Conservation (phyloP, 1,284 basidiomycete species). For the Ceratobasidium sp. region DNA sequence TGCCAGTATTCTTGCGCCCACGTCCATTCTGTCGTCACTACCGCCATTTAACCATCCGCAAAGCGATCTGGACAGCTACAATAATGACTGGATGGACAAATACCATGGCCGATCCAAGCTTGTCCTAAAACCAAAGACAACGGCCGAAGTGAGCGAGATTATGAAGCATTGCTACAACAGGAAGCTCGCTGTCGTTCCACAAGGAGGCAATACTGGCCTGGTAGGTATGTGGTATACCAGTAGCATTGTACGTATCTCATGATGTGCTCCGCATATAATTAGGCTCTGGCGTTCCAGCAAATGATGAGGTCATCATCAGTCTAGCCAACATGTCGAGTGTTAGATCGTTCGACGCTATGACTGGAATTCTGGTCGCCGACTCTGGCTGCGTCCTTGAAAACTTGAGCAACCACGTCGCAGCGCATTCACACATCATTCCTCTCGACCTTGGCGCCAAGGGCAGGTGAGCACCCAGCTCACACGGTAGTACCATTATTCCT, state of each 20-base stretch:
- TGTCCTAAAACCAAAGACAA: slow-evolving; percentile 88
- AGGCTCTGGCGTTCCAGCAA: slow-evolving; percentile 91
- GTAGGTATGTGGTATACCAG: slow-evolving; percentile 59
- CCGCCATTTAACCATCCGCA: slow-evolving; percentile 36
- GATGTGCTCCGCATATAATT: not conserved
- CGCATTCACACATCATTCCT: slow-evolving; percentile 95
- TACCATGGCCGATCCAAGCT: slow-evolving; percentile 85
- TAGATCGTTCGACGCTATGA: slow-evolving; percentile 88
- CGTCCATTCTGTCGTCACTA: slow-evolving; percentile 42
- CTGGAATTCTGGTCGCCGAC: slow-evolving; percentile 66
- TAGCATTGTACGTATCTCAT: not conserved
- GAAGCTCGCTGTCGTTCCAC: slow-evolving; percentile 88
- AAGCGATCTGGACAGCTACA: slow-evolving; percentile 75
- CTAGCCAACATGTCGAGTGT: slow-evolving; percentile 85
- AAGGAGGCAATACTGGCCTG: slow-evolving; percentile 98
- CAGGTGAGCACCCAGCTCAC: slow-evolving; percentile 60
- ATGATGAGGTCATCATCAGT: slow-evolving; percentile 89
- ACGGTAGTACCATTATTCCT: not conserved
- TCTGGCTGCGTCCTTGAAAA: slow-evolving; percentile 95
- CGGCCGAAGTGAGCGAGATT: slow-evolving; percentile 87
- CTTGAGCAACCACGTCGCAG: slow-evolving; percentile 85
- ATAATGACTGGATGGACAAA: slow-evolving; percentile 98
- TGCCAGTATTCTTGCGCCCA: slow-evolving; percentile 42
- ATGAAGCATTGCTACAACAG: slow-evolving; percentile 83
- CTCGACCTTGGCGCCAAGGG: slow-evolving; percentile 98